Percentiles rank a stretch among this genome's conserved stretches.
Conservation (phyloP, 352 stramenopile genomes). For the Phytophthora niederhauseri region DNA sequence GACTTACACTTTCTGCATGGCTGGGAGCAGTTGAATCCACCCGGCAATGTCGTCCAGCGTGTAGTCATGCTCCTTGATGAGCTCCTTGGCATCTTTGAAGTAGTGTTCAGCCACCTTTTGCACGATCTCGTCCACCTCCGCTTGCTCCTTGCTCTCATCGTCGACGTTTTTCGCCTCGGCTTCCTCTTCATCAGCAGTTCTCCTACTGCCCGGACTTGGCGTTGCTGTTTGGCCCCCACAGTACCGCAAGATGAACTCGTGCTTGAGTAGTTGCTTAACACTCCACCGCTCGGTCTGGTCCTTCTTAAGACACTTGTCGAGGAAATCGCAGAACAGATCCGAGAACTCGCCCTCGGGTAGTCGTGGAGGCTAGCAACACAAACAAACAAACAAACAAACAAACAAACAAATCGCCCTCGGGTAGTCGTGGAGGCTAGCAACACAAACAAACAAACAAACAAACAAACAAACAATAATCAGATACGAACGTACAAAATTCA, state of each 20-base stretch:
- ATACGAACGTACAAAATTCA: neutral
- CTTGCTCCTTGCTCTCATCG: slow-evolving; percentile 68
- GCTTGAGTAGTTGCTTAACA: slow-evolving; percentile 75
- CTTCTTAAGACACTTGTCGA: slow-evolving; percentile 84
- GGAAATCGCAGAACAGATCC: slow-evolving; percentile 73
- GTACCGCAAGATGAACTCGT: slow-evolving; percentile 70
- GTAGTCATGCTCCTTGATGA: slow-evolving; percentile 71
- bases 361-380: slow-evolving; percentile 47
- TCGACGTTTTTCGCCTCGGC: slow-evolving; percentile 30
- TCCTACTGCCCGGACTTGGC: slow-evolving; percentile 15
- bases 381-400: neutral
- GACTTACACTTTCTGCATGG: slow-evolving; percentile 83
- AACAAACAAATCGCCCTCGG: slow-evolving; percentile 43
- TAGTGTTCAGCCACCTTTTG: slow-evolving; percentile 80
- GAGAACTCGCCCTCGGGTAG: slow-evolving; percentile 80
- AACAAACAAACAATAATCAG: neutral
- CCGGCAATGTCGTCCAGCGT: slow-evolving; percentile 70
- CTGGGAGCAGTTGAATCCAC: slow-evolving; percentile 80
- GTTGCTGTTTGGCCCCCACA: slow-evolving; percentile 30
- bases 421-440: slow-evolving; percentile 62
- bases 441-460: too few relatives aligned
- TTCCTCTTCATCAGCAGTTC: slow-evolving; percentile 34
- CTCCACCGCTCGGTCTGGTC: slow-evolving; percentile 82
- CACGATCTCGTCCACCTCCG: slow-evolving; percentile 81
- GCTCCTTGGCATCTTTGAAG: slow-evolving; percentile 78